A percentile compares a stretch with the other conserved stretches of the same genome.
phyloP scores from a whole-genome alignment of 2,329 filamentous ascomycete genomes.

The Aureobasidium lini region DNA sequence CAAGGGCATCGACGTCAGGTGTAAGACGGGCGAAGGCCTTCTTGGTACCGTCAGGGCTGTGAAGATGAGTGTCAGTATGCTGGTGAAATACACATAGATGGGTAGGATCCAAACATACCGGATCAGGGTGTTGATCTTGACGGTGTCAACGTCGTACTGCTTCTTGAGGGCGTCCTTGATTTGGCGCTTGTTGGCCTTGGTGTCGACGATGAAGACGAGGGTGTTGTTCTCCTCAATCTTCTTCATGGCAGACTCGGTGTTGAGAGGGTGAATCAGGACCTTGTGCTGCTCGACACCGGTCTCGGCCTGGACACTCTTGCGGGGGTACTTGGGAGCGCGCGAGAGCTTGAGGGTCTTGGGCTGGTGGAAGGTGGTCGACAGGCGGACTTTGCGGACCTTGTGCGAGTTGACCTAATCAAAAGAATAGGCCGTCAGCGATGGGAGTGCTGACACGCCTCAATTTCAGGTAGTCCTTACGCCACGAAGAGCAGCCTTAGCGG shows the following conservation, averaged over 20 bases:
- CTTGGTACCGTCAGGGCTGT: slow-evolving; percentile 89
- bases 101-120: slow-evolving; percentile 49
- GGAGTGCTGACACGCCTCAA: slow-evolving; percentile 43
- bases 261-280: slow-evolving; percentile 95
- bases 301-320: slow-evolving; percentile 85
- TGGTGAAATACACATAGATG: too few species aligned
- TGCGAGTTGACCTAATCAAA: slow-evolving; percentile 58
- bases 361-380: slow-evolving; percentile 90
- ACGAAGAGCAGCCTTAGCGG: slow-evolving; percentile 92
- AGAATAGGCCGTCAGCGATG: slow-evolving; percentile 46
- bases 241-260: slow-evolving; percentile 99
- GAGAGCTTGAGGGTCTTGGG: slow-evolving; percentile 94
- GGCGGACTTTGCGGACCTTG: slow-evolving; percentile 89
- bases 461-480: slow-evolving; percentile 61
- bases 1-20: slow-evolving; percentile 92
- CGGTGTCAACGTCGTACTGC: slow-evolving; percentile 94
- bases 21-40: slow-evolving; percentile 97
- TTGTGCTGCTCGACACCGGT: slow-evolving; percentile 95
- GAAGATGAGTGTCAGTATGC: neutral
- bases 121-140: slow-evolving; percentile 99
- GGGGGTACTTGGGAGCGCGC: slow-evolving; percentile 89
- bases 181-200: slow-evolving; percentile 98
- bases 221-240: slow-evolving; percentile 99
- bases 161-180: slow-evolving; percentile 98
- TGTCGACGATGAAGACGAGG: slow-evolving; percentile 46